Evolutionary conservation across 768 basidiomycete species (phyloP).

Genomic region (Mycena filopes): DNA sequence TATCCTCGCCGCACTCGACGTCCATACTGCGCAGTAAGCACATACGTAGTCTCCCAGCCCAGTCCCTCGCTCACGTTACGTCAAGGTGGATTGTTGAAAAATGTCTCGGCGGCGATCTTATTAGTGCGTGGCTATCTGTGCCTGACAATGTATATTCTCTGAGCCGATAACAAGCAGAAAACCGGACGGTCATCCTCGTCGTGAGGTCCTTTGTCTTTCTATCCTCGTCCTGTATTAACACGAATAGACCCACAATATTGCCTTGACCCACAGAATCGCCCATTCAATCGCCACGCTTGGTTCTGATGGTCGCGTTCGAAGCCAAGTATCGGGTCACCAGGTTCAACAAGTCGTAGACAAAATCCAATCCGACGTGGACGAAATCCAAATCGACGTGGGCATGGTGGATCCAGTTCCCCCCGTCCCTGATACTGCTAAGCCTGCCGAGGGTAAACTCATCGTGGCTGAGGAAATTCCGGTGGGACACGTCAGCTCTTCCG

Average conservation of each 20-base stretch:
- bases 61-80: too few relatives aligned
- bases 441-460: slow-evolving; percentile 64
- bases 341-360: slow-evolving; percentile 30
- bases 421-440: slow-evolving; percentile 23
- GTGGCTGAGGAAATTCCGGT: slow-evolving; percentile 69
- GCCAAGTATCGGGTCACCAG: slow-evolving; percentile 51
- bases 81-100: slow-evolving; percentile 65
- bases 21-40: slow-evolving; percentile 61
- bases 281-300: slow-evolving; percentile 57
- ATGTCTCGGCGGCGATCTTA: slow-evolving; percentile 54
- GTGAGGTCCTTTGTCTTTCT: slow-evolving; percentile 47
- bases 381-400: slow-evolving; percentile 37
- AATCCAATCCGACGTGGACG: too few relatives aligned
- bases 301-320: slow-evolving; percentile 52
- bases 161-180: slow-evolving; percentile 1
- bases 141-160: background rate
- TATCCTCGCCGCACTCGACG: slow-evolving; percentile 67
- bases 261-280: slow-evolving; percentile 53
- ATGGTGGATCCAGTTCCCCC: slow-evolving; percentile 20
- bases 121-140: slow-evolving; percentile 38
- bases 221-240: background rate
- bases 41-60: too few relatives aligned
- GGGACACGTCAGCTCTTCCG: slow-evolving; percentile 63
- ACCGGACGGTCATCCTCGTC: slow-evolving; percentile 55
- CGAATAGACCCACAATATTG: slow-evolving; percentile 58